Evolutionary conservation across 1,284 basidiomycete genomes (phyloP).

Genomic region (Puccinia sorghi): DNA sequence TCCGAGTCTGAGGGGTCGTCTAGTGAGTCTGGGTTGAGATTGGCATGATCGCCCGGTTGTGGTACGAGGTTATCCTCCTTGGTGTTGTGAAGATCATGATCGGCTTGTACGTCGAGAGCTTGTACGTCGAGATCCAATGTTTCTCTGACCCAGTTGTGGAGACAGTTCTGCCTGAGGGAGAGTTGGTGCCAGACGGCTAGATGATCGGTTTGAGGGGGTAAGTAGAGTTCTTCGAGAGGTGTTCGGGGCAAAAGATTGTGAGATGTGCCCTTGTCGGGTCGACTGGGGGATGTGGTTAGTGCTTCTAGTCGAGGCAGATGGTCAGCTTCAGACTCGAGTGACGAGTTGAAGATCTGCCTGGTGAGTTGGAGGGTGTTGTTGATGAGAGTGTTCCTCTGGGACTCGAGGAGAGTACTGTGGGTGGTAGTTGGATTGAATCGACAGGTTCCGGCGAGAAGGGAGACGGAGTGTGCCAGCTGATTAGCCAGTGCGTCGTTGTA

Average conservation of each 20-base stretch:
- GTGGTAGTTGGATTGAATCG: neutral
- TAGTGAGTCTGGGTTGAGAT: constrained; percentile 10
- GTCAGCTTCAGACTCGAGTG: constrained; percentile 1
- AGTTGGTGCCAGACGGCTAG: constrained; percentile 20
- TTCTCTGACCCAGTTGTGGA: neutral
- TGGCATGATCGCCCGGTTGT: neutral
- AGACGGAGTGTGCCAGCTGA: constrained; percentile 1
- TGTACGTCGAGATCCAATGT: neutral
- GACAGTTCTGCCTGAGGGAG: neutral
- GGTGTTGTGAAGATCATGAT: neutral
- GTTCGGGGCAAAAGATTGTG: neutral
- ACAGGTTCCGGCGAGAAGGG: constrained; percentile 19
- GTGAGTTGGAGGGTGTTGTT: constrained; percentile 10
- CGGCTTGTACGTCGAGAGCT: constrained; percentile 6
- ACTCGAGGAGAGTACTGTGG: neutral
- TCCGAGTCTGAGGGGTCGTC: constrained; percentile 3
- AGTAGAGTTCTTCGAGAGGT: constrained; percentile 2
- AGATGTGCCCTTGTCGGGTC: neutral
- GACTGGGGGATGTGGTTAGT: neutral
- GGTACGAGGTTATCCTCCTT: neutral
- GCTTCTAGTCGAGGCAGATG: neutral
- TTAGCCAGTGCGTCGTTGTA: neutral
- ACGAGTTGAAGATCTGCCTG: constrained; percentile 3
- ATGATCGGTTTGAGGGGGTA: neutral
- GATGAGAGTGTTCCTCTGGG: constrained; percentile 10